Base-by-base conservation (phyloP, 2,329 filamentous ascomycete species). In the Camptophora hylomeconis region DNA sequence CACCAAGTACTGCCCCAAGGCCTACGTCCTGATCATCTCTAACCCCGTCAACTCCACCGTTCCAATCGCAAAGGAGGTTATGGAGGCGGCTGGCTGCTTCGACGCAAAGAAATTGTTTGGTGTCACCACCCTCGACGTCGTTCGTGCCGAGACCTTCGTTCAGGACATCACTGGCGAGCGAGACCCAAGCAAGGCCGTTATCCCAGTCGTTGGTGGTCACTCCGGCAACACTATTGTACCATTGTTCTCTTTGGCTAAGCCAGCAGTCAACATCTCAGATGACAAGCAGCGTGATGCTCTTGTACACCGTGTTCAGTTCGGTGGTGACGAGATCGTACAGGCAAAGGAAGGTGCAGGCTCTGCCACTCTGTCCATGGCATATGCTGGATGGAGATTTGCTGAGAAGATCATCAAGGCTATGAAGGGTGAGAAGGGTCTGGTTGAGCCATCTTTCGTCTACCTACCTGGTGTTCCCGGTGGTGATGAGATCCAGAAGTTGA, bases 1-100 rank as follows among this genome's bases (percentile, higher is more conserved):
- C 48, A 84, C 87, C 47, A 76, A 94, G 55, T 74, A 79, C 52
- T 77, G 76, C 55, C 89, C 89, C 54, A 92, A 94, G 58, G 89
- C 89, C 32, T 93, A 78, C 64, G 75, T 93, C 56, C 75, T 95
- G 43, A 76, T 98, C 66, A 98, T 98, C 61, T 95, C 87, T 51
- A 98, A 98, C 74, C 89, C 89, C 35, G 89, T 98, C 61, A 98
- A 98, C 77, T 93, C 84, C 30, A 98, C 89, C 33, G 89, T 98
- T 34, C 89, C 89, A 41, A 94, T 98, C 52, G 81, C 89, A 41
- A 89, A 86, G 46, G 89, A 98, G 69, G 81, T 94, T 38, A 77
- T 98, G 57, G 95, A 94, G 75, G 68, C 72, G 47, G 84, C 84
- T 57, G 76, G 76, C 47, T 83, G 92, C 52, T 98, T 95, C 64